Base-by-base conservation (phyloP, 108 stramenopile genomes). In the Aurantiochytrium sp. region DNA sequence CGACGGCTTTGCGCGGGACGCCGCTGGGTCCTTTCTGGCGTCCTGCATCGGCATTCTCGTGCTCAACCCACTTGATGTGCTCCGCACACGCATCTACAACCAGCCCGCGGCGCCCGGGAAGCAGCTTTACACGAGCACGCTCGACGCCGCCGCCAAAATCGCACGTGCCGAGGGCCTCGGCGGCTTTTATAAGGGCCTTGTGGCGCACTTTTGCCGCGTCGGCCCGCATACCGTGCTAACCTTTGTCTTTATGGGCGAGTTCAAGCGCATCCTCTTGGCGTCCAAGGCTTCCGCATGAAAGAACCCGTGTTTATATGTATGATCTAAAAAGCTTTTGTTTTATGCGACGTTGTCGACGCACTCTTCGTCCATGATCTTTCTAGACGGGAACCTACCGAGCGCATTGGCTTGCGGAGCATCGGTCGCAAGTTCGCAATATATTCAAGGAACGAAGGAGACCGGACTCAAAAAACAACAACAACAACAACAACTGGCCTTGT, bases 41-140 rank as follows among this genome's bases (percentile, higher is more conserved):
- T 81, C 73, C 10, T 81, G 39, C 73, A 48, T 81, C 12, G 73
- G 73, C 6, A 81, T 81, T 48, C 6, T 81, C 1, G 39, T 81
- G 42, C n/a, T 54, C 3, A 86, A 86, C 55, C 86, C 86, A 1
- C 24, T 55, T 15, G 86, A 86, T 55, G 86, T 86, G 22, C n/a
- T 86, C 8, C 86, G 86, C 32, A 86, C 86, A 22, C 54, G 86
- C 1, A 17, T 86, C 32, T 86, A 86, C 22, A 86, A 86, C 36
- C 52, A 54, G 36, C 86, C 86, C 3, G 12, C 39, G 6, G 27
- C 59, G 32, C 21, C 73, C 5, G 86, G 55, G 17, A 32, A 37
- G 8, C 22, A 54, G 86, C 31, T 54, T 4, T 86, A 86, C 55
- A 4, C 54, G 19, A 21, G 54, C 34, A 32, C 55, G 12, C 15